These are phyloP conservation scores for Hemisphaericaspora xylanilytica DNA, from an alignment of 1,139 yeast genomes.

Conservation along the genomic window DNA sequence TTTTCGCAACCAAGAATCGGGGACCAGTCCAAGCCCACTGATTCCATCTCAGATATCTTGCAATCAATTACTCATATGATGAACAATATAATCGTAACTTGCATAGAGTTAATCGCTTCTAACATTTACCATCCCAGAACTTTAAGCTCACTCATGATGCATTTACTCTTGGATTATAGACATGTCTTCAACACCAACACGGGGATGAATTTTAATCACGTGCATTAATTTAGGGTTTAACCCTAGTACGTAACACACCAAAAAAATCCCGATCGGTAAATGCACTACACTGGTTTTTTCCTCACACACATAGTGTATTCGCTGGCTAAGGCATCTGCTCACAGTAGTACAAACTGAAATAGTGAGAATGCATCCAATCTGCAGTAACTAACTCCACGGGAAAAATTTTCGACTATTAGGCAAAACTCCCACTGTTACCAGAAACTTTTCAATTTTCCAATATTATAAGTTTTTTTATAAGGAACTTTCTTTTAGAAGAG, in stretches of 20 bases:
- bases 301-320: too few species aligned
- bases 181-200: too few species aligned
- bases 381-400: slow-evolving; percentile 1
- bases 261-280: background rate
- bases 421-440: background rate
- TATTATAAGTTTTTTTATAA: slow-evolving; percentile 1
- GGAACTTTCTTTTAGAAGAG: background rate
- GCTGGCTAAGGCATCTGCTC: too few species aligned
- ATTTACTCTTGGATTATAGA: too few species aligned
- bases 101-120: too few species aligned
- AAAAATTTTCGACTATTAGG: background rate
- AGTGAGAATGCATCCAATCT: slow-evolving; percentile 5
- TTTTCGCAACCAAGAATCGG: too few species aligned
- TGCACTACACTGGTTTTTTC: background rate
- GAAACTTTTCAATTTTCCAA: slow-evolving; percentile 6
- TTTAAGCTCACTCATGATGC: too few species aligned
- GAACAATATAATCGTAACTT: too few species aligned
- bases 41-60: too few species aligned
- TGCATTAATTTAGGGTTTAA: background rate
- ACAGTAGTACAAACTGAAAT: background rate
- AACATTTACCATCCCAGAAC: too few species aligned
- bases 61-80: too few species aligned
- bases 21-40: too few species aligned
- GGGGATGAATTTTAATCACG: background rate
- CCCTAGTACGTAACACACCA: background rate